A percentile compares a stretch with the other conserved stretches of the same genome.
These are phyloP conservation scores for Solanum gracilifrons DNA, from an alignment of 257 asterid genomes.

Conservation along the genomic window DNA sequence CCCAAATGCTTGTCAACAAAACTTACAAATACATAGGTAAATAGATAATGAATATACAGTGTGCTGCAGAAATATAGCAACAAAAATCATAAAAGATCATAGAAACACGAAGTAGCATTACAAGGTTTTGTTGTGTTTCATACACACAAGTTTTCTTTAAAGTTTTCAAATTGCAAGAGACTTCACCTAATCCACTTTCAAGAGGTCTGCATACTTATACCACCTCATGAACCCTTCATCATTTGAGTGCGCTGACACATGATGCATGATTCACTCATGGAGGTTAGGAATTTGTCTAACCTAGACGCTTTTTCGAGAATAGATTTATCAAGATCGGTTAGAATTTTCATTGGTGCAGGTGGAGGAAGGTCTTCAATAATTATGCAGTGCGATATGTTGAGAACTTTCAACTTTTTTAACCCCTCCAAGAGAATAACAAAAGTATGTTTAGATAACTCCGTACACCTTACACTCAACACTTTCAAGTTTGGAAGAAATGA, in stretches of 20 bases:
- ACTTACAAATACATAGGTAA: too few species aligned
- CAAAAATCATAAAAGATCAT: too few species aligned
- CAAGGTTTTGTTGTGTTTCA: background rate
- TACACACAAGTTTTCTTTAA: background rate
- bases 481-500: conserved; percentile 44
- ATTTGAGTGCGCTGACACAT: conserved; percentile 53
- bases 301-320: conserved; percentile 32
- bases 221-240: conserved; percentile 75
- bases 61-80: too few species aligned
- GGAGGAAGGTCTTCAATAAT: conserved; percentile 28
- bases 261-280: conserved; percentile 43
- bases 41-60: too few species aligned
- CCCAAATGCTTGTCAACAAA: too few species aligned
- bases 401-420: conserved; percentile 45
- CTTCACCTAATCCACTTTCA: conserved; percentile 66
- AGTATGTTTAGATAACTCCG: conserved; percentile 34
- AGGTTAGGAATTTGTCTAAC: conserved; percentile 37
- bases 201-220: conserved; percentile 67
- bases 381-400: conserved; percentile 71
- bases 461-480: conserved; percentile 66
- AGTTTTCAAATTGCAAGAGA: conserved; percentile 47
- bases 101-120: too few species aligned
- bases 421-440: conserved; percentile 40
- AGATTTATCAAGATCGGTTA: conserved; percentile 27
- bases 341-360: conserved; percentile 18